phyloP scores from a whole-genome alignment of 768 basidiomycete species.

The Pholiota conissans region DNA sequence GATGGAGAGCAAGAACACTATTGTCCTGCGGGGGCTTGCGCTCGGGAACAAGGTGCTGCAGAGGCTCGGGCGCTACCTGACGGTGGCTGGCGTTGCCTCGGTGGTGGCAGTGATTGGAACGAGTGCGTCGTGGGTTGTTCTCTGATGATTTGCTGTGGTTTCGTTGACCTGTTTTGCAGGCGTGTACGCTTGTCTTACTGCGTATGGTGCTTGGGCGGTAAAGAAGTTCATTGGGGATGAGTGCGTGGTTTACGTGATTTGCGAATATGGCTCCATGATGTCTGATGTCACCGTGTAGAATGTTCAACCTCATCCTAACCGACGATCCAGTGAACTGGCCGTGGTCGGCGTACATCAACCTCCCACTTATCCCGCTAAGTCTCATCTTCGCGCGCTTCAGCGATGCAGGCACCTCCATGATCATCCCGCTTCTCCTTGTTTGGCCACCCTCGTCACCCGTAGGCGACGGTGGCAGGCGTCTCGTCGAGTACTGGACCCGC shows the following conservation, averaged over 20 bases:
- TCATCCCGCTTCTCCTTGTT: slow-evolving; percentile 46
- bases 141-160: neutral
- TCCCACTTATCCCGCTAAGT: slow-evolving; percentile 68
- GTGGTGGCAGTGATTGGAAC: slow-evolving; percentile 57
- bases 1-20: slow-evolving; percentile 63
- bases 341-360: slow-evolving; percentile 72
- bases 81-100: slow-evolving; percentile 48
- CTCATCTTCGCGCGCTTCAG: slow-evolving; percentile 65
- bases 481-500: slow-evolving; percentile 32
- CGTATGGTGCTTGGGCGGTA: slow-evolving; percentile 74
- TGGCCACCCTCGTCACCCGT: slow-evolving; percentile 44
- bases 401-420: slow-evolving; percentile 30
- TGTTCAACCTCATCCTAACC: slow-evolving; percentile 64
- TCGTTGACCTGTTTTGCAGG: slow-evolving; percentile 21
- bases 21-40: slow-evolving; percentile 49
- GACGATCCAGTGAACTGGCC: slow-evolving; percentile 76
- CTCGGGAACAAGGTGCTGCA: slow-evolving; percentile 50
- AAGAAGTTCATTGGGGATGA: slow-evolving; percentile 69
- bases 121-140: slow-evolving; percentile 43
- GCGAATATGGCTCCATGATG: neutral
- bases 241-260: slow-evolving; percentile 30
- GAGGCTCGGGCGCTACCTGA: slow-evolving; percentile 50
- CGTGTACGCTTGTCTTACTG: slow-evolving; percentile 50
- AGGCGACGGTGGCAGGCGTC: slow-evolving; percentile 26
- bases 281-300: slow-evolving; percentile 32